Conservation (phyloP, 345 rosid species). For the Citropsis articulata region DNA sequence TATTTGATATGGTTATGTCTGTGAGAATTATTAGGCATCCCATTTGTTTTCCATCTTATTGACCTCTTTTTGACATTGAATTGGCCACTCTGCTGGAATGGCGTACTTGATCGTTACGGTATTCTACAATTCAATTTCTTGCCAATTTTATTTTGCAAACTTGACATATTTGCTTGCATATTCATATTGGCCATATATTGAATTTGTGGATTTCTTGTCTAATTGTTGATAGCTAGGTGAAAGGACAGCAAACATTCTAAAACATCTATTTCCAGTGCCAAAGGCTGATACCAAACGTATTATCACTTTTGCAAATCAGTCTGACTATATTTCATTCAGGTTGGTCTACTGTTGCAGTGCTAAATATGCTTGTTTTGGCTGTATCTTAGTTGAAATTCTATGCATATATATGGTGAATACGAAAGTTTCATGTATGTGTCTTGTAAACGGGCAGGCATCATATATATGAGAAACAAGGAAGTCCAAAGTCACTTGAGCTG, state of each 20-base stretch:
- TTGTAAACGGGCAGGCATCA: conserved; percentile 58
- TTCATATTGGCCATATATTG: neutral
- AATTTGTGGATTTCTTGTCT: neutral
- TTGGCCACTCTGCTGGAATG: neutral
- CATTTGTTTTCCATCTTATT: neutral
- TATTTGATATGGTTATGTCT: neutral
- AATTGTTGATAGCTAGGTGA: conserved; percentile 58
- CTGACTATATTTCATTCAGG: conserved; percentile 93
- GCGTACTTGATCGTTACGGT: neutral
- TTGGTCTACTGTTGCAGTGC: conserved; percentile 22
- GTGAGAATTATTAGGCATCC: neutral
- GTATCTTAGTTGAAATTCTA: neutral
- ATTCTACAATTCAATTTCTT: neutral
- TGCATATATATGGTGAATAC: neutral
- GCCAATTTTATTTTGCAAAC: neutral
- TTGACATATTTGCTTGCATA: neutral
- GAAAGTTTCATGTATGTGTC: neutral
- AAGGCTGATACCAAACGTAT: conserved; percentile 76
- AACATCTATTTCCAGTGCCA: conserved; percentile 90
- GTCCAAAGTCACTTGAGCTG: conserved; percentile 79
- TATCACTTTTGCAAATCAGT: conserved; percentile 75
- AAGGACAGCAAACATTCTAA: conserved; percentile 72
- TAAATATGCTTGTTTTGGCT: neutral
- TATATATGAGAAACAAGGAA: conserved; percentile 65
- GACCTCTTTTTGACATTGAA: neutral